Percentiles rank a stretch among this genome's conserved stretches.
These are phyloP conservation scores for Scedosporium dehoogii DNA, from an alignment of 2,329 filamentous ascomycete species.

Conservation along the genomic window DNA sequence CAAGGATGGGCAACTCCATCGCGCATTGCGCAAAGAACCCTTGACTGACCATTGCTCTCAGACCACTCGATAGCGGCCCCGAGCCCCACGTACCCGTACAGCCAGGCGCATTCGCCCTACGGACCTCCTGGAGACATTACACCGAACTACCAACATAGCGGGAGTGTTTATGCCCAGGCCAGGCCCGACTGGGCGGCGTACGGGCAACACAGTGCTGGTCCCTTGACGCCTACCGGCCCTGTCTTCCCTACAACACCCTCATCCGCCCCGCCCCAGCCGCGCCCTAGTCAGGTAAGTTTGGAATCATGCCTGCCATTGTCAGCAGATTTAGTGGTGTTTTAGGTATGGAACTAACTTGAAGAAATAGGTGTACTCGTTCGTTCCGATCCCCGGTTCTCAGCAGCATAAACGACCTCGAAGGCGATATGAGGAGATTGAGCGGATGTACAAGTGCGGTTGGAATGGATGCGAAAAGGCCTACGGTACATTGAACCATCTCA, in stretches of 20 bases:
- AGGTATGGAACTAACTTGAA: background rate
- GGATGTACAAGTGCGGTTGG: slow-evolving; percentile 99
- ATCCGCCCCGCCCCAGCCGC: slow-evolving; percentile 42
- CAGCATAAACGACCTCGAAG: slow-evolving; percentile 92
- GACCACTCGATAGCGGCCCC: slow-evolving; percentile 94
- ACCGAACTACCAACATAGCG: slow-evolving; percentile 59
- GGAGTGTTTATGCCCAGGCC: slow-evolving; percentile 56
- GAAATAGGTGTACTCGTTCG: slow-evolving; percentile 86
- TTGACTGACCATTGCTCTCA: slow-evolving; percentile 40
- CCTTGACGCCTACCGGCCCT: slow-evolving; percentile 40
- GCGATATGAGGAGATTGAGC: slow-evolving; percentile 95
- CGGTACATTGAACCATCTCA: slow-evolving; percentile 91
- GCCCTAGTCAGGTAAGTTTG: slow-evolving; percentile 50
- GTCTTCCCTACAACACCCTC: slow-evolving; percentile 47
- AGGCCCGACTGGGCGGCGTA: slow-evolving; percentile 70
- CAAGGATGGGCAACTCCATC: slow-evolving; percentile 70
- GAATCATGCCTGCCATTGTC: background rate
- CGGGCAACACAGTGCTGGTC: slow-evolving; percentile 39
- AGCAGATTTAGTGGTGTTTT: background rate
- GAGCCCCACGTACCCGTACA: slow-evolving; percentile 81
- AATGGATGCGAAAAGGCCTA: slow-evolving; percentile 98
- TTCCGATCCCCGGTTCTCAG: slow-evolving; percentile 91
- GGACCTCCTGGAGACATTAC: slow-evolving; percentile 77
- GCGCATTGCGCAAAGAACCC: slow-evolving; percentile 36
- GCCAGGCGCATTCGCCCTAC: slow-evolving; percentile 80